Evolutionary conservation across 2,329 filamentous ascomycete species (phyloP), one percentile per base, ranked within the genome.

Genomic region (Aquanectria penicillioides): DNA sequence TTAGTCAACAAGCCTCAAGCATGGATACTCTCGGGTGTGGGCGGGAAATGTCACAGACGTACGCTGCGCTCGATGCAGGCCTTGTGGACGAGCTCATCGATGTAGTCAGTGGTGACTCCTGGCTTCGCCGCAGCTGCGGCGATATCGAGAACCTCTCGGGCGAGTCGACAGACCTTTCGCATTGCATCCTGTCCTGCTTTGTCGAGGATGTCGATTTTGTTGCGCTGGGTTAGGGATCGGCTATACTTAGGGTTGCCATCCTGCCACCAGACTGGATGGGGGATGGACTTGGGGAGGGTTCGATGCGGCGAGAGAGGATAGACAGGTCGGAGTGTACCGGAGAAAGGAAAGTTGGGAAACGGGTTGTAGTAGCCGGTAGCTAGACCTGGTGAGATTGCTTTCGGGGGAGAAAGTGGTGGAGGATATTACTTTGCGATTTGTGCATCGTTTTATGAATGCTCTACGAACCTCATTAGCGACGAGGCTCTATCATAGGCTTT

Each of bases 101-200:
- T 93, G 70, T 96, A 89, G 73, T 99, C 95, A 6, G 95, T 98
- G 6, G 94, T 97, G 28, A 98, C 90, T 44, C 95, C 95, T n/a
- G 95, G 94, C 73, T 89, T 90, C 40, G 91, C 80, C 48, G 90
- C 94, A 12, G 89, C 87, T 0, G 93, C 95, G 2, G 94, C 93
- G 72, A 97, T 91, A 76, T 99, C 95, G 62, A 99, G 80, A 10
- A 98, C 93, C 79, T 99, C 95, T 74, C 95, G 85, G 15, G 91
- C 92, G 61, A 97, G 77, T 46, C 87, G 86, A 77, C 94, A 97
- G 46, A 95, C 93, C 76, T 94, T 97, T 69, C 94, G 89, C 95
- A 99, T 98, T 37, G 85, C 91, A 69, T 94, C 90, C 72, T 93
- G 90, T 56, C 89, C 90, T 73, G 91, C 86, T 71, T 90, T 88